phyloP scores from a whole-genome alignment of 73 alveolate species.

The Effrenium voratum region DNA sequence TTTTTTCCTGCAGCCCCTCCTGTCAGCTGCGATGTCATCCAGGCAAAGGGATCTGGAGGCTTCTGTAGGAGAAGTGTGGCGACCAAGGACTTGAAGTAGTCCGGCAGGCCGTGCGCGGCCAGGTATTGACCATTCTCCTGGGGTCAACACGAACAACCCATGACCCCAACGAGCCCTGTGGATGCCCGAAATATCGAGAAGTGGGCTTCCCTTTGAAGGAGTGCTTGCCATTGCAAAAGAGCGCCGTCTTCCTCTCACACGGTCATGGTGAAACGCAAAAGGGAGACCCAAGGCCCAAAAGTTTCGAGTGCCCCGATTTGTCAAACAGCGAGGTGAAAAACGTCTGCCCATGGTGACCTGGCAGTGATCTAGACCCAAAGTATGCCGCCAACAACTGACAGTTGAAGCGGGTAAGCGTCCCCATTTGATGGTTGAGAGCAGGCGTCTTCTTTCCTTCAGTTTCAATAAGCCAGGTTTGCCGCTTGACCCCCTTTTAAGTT shows the following conservation, averaged over 20 bases:
- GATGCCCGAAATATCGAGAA: background rate
- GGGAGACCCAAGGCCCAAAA: background rate
- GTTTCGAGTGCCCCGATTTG: background rate
- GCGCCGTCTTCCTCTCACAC: background rate
- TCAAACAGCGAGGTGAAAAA: background rate
- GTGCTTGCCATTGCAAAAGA: background rate
- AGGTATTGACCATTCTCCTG: constrained; percentile 23
- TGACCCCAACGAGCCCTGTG: background rate
- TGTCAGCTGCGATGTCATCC: constrained; percentile 25
- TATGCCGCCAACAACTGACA: too few species aligned
- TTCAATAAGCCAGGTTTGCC: too few species aligned
- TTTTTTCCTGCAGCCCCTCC: too few species aligned
- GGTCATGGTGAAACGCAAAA: background rate
- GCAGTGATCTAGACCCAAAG: too few species aligned
- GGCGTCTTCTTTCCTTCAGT: too few species aligned
- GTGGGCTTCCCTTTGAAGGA: background rate
- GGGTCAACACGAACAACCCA: background rate
- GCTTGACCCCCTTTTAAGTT: too few species aligned
- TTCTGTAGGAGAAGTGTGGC: constrained; percentile 2
- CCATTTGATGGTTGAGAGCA: too few species aligned
- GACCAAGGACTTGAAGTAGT: constrained; percentile 10
- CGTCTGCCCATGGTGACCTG: too few species aligned
- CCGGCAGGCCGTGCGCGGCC: background rate
- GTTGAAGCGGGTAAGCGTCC: too few species aligned
- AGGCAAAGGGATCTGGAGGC: constrained; percentile 14